Evolutionary conservation across 108 stramenopile genomes (phyloP).

Genomic region (Skeletonema tropicum): DNA sequence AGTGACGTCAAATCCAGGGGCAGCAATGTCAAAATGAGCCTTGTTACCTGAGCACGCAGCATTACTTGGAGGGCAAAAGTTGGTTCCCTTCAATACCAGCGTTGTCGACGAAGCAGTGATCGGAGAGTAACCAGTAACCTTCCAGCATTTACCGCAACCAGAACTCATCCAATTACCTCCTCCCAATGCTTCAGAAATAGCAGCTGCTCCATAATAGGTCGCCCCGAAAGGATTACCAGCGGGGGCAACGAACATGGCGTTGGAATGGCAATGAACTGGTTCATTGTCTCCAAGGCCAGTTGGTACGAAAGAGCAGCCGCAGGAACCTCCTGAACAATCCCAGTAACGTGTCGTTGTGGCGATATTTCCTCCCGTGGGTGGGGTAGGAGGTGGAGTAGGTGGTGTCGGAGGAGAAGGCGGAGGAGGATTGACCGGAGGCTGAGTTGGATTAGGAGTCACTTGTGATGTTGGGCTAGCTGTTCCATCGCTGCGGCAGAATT

Average conservation of each 20-base stretch:
- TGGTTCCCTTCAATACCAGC: constrained; percentile 51
- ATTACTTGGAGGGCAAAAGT: constrained; percentile 48
- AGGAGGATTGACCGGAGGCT: constrained; percentile 2
- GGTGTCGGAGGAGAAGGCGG: background rate
- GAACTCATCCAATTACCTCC: constrained; percentile 46
- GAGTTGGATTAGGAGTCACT: constrained; percentile 5
- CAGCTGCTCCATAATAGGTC: constrained; percentile 53
- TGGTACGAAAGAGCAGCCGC: constrained; percentile 33
- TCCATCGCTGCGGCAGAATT: constrained; percentile 21
- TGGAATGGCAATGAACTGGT: too few relatives aligned
- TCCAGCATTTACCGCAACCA: constrained; percentile 58
- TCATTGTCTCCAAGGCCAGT: constrained; percentile 1
- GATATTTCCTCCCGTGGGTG: too few relatives aligned
- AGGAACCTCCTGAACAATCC: constrained; percentile 49
- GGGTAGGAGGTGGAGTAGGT: constrained; percentile 23
- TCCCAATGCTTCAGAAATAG: constrained; percentile 43
- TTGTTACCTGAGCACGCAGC: constrained; percentile 20
- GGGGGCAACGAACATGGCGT: constrained; percentile 59
- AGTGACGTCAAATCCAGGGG: too few relatives aligned
- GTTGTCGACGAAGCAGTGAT: constrained; percentile 29
- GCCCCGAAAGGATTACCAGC: constrained; percentile 42
- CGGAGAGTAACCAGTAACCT: constrained; percentile 32
- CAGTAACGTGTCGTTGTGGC: too few relatives aligned
- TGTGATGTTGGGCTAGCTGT: background rate
- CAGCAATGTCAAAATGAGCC: too few relatives aligned